A percentile compares a stretch with the other conserved stretches of the same genome.
phyloP scores from a whole-genome alignment of 73 alveolate species.

The Effrenium voratum region DNA sequence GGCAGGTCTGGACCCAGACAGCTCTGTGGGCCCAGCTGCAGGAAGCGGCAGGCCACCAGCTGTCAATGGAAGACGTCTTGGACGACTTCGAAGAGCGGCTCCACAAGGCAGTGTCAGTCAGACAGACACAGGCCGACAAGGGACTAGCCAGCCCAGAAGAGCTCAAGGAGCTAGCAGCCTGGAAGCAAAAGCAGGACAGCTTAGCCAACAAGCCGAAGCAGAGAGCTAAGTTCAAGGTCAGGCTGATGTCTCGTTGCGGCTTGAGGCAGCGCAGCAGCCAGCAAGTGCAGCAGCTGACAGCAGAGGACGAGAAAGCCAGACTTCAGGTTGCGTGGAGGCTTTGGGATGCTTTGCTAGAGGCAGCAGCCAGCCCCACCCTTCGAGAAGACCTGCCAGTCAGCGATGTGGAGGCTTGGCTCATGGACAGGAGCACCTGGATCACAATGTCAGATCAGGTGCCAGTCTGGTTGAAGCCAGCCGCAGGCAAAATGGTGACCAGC shows the following conservation, averaged over 20 bases:
- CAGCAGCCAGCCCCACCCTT: too few species aligned
- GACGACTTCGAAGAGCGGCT: conserved; percentile 4
- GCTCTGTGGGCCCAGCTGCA: conserved; percentile 16
- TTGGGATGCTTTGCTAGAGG: too few species aligned
- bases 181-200: background rate
- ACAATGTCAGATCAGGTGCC: background rate
- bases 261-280: background rate
- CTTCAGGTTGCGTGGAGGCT: too few species aligned
- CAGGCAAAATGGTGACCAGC: background rate
- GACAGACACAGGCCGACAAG: too few species aligned
- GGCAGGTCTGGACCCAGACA: conserved; percentile 24
- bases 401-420: background rate
- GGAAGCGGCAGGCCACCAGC: background rate
- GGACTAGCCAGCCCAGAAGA: background rate
- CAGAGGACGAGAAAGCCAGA: too few species aligned
- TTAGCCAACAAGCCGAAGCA: background rate
- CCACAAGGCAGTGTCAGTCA: background rate
- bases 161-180: background rate
- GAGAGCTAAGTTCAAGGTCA: background rate
- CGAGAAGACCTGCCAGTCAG: too few species aligned
- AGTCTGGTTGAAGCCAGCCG: conserved; percentile 18
- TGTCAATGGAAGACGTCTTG: background rate
- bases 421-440: background rate
- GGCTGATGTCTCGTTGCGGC: background rate
- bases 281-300: background rate